Conservation (phyloP, 768 basidiomycete species). For the Lanmaoa rubissima region DNA sequence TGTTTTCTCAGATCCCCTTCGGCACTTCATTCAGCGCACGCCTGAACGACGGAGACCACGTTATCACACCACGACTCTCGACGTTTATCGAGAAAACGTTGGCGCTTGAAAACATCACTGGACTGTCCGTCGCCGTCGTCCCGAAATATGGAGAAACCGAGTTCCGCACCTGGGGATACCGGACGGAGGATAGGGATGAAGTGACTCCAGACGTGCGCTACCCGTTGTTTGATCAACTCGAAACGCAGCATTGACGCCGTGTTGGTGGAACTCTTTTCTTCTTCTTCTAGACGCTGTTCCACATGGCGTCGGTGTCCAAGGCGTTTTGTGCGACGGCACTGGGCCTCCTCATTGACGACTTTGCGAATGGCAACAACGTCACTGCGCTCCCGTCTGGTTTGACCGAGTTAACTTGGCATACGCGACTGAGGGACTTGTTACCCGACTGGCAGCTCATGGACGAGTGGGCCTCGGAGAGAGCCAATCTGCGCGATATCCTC, state of each 20-base stretch:
- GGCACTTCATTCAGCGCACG: no score
- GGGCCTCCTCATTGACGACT: slow-evolving; percentile 44
- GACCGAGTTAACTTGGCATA: slow-evolving; percentile 35
- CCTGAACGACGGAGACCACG: not conserved
- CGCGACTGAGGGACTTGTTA: slow-evolving; percentile 37
- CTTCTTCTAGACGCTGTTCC: slow-evolving; percentile 34
- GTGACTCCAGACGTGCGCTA: slow-evolving; percentile 32
- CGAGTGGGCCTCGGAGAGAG: slow-evolving; percentile 36
- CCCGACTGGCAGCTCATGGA: slow-evolving; percentile 44
- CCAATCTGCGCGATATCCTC: slow-evolving; percentile 38
- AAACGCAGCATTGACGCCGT: not conserved
- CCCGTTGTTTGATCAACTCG: not conserved
- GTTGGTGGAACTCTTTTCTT: not conserved
- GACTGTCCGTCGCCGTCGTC: slow-evolving; percentile 32
- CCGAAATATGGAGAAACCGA: slow-evolving; percentile 26
- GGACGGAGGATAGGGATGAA: slow-evolving; percentile 33
- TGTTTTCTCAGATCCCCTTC: slow-evolving; percentile 3
- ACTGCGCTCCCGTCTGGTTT: slow-evolving; percentile 34
- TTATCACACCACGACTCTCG: slow-evolving; percentile 21
- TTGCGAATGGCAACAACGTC: slow-evolving; percentile 32
- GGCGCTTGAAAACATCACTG: slow-evolving; percentile 26
- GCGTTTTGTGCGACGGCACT: slow-evolving; percentile 39
- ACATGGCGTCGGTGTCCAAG: slow-evolving; percentile 38
- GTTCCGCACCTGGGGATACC: slow-evolving; percentile 35
- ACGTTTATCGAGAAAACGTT: slow-evolving; percentile 19